A percentile compares a stretch with the other conserved stretches of the same genome.
Conservation (phyloP, 192 early-diverging fungal genomes). For the Coemansia sp. region DNA sequence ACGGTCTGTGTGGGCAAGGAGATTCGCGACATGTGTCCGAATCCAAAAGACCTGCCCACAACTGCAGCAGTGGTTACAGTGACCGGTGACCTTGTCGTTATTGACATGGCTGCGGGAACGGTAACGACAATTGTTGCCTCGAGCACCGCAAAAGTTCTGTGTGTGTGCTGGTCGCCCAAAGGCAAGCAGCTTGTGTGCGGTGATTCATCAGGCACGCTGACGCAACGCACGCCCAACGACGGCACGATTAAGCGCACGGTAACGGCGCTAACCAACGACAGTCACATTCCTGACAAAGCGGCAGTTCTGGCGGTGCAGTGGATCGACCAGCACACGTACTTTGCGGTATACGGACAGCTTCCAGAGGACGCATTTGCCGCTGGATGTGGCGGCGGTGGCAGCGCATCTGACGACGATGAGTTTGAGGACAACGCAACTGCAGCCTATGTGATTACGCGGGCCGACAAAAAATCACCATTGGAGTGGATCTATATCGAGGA, state of each 20-base stretch:
- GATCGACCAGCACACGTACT: slow-evolving; percentile 70
- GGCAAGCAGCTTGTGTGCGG: slow-evolving; percentile 88
- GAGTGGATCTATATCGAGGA: slow-evolving; percentile 59
- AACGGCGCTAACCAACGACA: slow-evolving; percentile 46
- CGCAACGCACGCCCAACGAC: slow-evolving; percentile 66
- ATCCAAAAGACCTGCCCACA: slow-evolving; percentile 55
- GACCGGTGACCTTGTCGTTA: slow-evolving; percentile 39
- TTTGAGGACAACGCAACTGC: slow-evolving; percentile 46
- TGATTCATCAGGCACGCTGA: slow-evolving; percentile 56
- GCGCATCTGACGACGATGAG: slow-evolving; percentile 20
- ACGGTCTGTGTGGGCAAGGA: slow-evolving; percentile 42
- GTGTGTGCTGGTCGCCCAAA: slow-evolving; percentile 83
- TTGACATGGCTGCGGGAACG: slow-evolving; percentile 32
- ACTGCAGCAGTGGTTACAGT: slow-evolving; percentile 58
- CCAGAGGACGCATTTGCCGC: slow-evolving; percentile 27
- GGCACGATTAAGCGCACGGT: slow-evolving; percentile 57
- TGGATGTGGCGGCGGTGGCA: slow-evolving; percentile 36
- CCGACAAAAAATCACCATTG: slow-evolving; percentile 36
- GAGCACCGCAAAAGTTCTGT: slow-evolving; percentile 31
- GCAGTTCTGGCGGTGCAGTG: slow-evolving; percentile 70
- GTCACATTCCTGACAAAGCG: slow-evolving; percentile 15
- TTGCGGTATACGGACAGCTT: slow-evolving; percentile 62
- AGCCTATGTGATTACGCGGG: slow-evolving; percentile 62
- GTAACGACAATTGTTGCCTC: slow-evolving; percentile 31
- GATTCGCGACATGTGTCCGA: slow-evolving; percentile 65